Conservation (phyloP, 2,329 filamentous ascomycete species). For the Fusarium begoniae region DNA sequence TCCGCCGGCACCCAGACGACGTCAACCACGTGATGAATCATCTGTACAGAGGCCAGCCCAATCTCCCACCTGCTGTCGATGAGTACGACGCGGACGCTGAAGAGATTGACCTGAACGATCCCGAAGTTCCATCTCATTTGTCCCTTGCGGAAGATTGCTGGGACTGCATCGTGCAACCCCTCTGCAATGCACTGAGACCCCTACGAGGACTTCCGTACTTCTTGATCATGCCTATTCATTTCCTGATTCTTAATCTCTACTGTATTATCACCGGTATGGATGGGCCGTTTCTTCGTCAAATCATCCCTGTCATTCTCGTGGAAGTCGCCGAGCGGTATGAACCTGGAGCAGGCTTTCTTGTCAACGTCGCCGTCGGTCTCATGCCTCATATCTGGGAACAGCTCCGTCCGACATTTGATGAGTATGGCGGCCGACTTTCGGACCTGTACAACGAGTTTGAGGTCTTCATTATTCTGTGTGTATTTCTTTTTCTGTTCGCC, state of each 20-base stretch:
- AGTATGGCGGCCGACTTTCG: too few species aligned
- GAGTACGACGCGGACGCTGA: fast-evolving
- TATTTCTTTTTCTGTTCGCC: too few species aligned
- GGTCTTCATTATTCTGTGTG: too few species aligned
- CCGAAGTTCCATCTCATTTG: fast-evolving
- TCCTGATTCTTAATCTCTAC: neutral
- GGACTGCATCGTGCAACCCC: neutral
- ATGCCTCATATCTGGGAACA: neutral
- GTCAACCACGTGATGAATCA: too few species aligned
- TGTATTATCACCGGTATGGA: neutral
- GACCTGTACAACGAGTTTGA: too few species aligned
- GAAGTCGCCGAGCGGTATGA: neutral
- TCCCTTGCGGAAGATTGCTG: neutral
- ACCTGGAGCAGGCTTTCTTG: neutral
- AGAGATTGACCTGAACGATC: neutral
- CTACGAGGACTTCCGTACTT: neutral
- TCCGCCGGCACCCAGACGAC: too few species aligned
- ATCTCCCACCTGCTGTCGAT: neutral
- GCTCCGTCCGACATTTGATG: neutral
- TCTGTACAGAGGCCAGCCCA: too few species aligned
- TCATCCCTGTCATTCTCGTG: neutral
- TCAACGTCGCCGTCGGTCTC: fast-evolving
- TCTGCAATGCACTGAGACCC: neutral
- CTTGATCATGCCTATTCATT: neutral
- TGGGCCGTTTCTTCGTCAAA: neutral